Evolutionary conservation across 495 filamentous ascomycete species (phyloP).

Genomic region (Tuber indicum): DNA sequence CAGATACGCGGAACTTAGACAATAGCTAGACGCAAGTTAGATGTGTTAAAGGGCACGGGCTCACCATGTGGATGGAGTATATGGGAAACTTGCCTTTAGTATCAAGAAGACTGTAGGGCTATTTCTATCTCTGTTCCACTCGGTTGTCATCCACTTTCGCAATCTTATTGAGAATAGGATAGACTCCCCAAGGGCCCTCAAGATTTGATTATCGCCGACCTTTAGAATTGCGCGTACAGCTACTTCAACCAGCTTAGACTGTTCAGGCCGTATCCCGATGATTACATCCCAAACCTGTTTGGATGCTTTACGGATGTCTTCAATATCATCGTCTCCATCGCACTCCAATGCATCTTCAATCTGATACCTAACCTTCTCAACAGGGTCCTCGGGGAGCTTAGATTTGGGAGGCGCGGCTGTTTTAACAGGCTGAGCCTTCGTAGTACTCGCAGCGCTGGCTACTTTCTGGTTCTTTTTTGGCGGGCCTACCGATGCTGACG

Average conservation of each 20-base stretch:
- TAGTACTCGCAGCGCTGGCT: constrained; percentile 1
- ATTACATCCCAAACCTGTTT: constrained; percentile 39
- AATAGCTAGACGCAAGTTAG: constrained; percentile 34
- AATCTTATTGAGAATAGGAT: constrained; percentile 39
- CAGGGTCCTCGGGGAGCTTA: constrained; percentile 37
- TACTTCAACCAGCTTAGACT: constrained; percentile 33
- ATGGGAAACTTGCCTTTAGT: constrained; percentile 32
- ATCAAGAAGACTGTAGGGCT: constrained; percentile 31
- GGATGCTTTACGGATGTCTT: constrained; percentile 38
- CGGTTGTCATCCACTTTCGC: constrained; percentile 40
- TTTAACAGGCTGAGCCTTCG: constrained; percentile 12
- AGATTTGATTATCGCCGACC: constrained; percentile 36
- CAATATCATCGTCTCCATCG: constrained; percentile 34
- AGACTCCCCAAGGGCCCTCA: constrained; percentile 34
- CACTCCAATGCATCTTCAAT: constrained; percentile 33
- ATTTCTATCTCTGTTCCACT: constrained; percentile 39
- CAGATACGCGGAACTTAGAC: constrained; percentile 32
- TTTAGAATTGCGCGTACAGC: constrained; percentile 40
- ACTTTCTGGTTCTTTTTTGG: constrained; percentile 24
- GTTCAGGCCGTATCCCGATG: constrained; percentile 24
- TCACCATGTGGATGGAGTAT: background rate
- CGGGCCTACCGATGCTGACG: constrained; percentile 24
- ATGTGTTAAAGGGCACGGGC: constrained; percentile 6
- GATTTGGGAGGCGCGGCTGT: constrained; percentile 15
- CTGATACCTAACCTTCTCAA: constrained; percentile 33